Evolutionary conservation across 73 alveolate species (phyloP).

Genomic region (Symbiodinium natans): DNA sequence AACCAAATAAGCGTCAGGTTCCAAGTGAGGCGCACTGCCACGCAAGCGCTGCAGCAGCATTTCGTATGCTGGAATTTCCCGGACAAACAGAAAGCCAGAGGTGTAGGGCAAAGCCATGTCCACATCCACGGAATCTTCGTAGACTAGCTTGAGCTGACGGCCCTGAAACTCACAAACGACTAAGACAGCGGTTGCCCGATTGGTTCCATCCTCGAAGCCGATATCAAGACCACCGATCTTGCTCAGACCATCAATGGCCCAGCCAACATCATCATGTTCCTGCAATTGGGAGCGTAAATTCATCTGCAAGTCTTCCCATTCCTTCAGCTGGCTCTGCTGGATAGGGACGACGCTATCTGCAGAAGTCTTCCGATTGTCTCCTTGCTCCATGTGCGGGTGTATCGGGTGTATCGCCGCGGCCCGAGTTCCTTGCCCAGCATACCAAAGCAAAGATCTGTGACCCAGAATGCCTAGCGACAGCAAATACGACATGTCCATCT

Average conservation of each 20-base stretch:
- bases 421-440: neutral
- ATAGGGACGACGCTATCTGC: neutral
- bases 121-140: conserved; percentile 58
- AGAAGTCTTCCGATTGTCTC: neutral
- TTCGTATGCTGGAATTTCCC: conserved; percentile 97
- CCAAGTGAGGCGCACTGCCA: conserved; percentile 95
- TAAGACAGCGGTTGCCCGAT: conserved; percentile 64
- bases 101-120: conserved; percentile 96
- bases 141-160: neutral
- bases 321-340: neutral
- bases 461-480: neutral
- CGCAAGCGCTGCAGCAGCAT: conserved; percentile 96
- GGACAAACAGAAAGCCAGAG: conserved; percentile 98
- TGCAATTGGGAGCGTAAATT: conserved; percentile 8
- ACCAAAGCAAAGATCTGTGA: neutral
- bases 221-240: conserved; percentile 74
- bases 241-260: neutral
- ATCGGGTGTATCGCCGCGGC: neutral
- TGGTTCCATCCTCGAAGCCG: conserved; percentile 61
- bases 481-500: conserved; percentile 56
- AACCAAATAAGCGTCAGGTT: conserved; percentile 97
- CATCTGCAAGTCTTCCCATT: conserved; percentile 25
- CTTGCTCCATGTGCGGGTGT: neutral
- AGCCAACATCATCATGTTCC: conserved; percentile 23
- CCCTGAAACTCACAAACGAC: conserved; percentile 50